Conservation (phyloP, 1,284 basidiomycete species). For the Ceratobasidium sp. region DNA sequence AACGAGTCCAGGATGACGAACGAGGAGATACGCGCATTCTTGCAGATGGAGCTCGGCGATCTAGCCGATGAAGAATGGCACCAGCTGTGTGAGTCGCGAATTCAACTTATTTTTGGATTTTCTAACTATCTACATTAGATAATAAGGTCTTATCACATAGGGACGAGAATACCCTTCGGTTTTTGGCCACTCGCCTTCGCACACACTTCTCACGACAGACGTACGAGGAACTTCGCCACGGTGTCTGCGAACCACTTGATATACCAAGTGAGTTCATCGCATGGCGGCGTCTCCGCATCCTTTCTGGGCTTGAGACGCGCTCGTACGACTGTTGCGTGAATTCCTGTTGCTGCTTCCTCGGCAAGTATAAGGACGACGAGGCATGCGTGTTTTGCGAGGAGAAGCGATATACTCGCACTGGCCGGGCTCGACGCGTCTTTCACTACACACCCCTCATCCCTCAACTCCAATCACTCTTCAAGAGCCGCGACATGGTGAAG, state of each 20-base stretch:
- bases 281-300: slow-evolving; percentile 10
- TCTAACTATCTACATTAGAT: background rate
- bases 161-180: background rate
- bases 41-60: background rate
- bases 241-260: background rate
- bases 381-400: slow-evolving; percentile 31
- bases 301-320: slow-evolving; percentile 58
- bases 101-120: background rate
- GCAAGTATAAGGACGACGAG: slow-evolving; percentile 19
- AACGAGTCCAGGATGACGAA: background rate
- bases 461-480: slow-evolving; percentile 34
- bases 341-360: slow-evolving; percentile 47
- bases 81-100: slow-evolving; percentile 1
- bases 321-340: slow-evolving; percentile 48
- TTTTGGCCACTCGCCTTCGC: slow-evolving; percentile 14
- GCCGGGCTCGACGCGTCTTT: background rate
- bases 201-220: slow-evolving; percentile 13
- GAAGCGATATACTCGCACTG: slow-evolving; percentile 3
- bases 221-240: background rate
- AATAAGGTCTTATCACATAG: slow-evolving; percentile 4
- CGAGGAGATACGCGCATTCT: background rate
- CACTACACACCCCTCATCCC: slow-evolving; percentile 48
- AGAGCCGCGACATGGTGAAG: slow-evolving; percentile 46
- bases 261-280: slow-evolving; percentile 22
- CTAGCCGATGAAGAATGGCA: background rate